Conservation (phyloP, 352 stramenopile species). For the Phytophthora vignae region DNA sequence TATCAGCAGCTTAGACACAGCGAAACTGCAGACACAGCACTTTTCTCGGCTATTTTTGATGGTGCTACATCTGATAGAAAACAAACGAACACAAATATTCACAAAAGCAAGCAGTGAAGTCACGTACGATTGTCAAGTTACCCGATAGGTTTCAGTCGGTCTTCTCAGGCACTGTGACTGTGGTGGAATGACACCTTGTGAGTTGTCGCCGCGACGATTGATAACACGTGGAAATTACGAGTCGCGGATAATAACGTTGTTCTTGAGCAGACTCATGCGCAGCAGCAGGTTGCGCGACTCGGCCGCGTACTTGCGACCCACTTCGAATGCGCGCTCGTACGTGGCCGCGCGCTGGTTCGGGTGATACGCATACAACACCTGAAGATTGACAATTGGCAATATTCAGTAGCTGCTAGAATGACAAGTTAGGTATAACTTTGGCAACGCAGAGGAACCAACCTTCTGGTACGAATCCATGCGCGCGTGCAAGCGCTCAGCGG, state of each 20-base stretch:
- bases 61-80: neutral
- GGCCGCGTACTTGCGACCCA: conserved; percentile 81
- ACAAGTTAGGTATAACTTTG: neutral
- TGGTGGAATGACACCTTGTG: neutral
- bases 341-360: conserved; percentile 80
- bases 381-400: conserved; percentile 2
- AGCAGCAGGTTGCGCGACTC: conserved; percentile 86
- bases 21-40: conserved; percentile 12
- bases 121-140: conserved; percentile 29
- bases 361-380: conserved; percentile 86
- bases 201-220: conserved; percentile 5
- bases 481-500: conserved; percentile 72
- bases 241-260: conserved; percentile 85
- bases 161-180: neutral
- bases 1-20: neutral
- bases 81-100: neutral
- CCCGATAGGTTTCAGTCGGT: neutral
- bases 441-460: conserved; percentile 36
- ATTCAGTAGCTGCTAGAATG: neutral
- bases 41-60: conserved; percentile 1
- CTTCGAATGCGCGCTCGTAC: conserved; percentile 82
- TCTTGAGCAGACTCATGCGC: conserved; percentile 90
- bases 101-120: neutral
- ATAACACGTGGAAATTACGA: conserved; percentile 32
- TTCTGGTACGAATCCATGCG: conserved; percentile 92